Conservation (phyloP, 768 basidiomycete species). For the Russula compacta region DNA sequence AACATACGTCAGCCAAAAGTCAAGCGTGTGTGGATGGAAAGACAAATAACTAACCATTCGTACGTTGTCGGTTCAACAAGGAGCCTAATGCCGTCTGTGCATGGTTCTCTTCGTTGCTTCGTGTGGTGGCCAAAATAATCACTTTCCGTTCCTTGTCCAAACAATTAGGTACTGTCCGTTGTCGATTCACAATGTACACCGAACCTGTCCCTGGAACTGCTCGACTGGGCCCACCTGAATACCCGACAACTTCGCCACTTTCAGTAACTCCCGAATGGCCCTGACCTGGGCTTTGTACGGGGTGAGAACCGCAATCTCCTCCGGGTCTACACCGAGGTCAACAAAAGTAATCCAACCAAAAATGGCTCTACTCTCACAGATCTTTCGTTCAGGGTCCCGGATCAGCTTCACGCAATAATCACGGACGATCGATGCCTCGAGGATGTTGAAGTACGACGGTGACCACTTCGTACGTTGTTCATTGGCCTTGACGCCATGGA, state of each 20-base stretch:
- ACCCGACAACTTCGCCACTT: slow-evolving; percentile 3
- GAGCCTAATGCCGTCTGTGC: slow-evolving; percentile 28
- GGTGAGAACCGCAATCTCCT: slow-evolving; percentile 32
- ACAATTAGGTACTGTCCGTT: neutral
- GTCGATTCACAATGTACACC: neutral
- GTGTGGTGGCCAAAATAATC: slow-evolving; percentile 31
- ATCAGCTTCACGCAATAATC: slow-evolving; percentile 27
- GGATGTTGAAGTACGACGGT: slow-evolving; percentile 34
- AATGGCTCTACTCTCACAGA: slow-evolving; percentile 24
- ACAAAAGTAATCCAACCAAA: neutral
- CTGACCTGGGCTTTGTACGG: slow-evolving; percentile 32
- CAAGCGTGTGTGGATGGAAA: neutral
- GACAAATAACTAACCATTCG: slow-evolving; percentile 28
- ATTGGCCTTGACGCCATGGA: slow-evolving; percentile 28
- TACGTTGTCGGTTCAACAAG: slow-evolving; percentile 29
- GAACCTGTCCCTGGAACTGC: slow-evolving; percentile 35
- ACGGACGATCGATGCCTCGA: slow-evolving; percentile 30
- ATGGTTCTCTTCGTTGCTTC: slow-evolving; percentile 26
- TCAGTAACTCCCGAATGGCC: slow-evolving; percentile 27
- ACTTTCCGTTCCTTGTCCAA: slow-evolving; percentile 28
- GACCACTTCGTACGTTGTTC: slow-evolving; percentile 29
- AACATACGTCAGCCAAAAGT: neutral
- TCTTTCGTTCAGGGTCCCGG: slow-evolving; percentile 22
- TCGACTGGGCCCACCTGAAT: slow-evolving; percentile 33
- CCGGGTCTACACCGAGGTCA: slow-evolving; percentile 16